phyloP scores from a whole-genome alignment of 177 flowering plant species.

The Vitis hybrid region DNA sequence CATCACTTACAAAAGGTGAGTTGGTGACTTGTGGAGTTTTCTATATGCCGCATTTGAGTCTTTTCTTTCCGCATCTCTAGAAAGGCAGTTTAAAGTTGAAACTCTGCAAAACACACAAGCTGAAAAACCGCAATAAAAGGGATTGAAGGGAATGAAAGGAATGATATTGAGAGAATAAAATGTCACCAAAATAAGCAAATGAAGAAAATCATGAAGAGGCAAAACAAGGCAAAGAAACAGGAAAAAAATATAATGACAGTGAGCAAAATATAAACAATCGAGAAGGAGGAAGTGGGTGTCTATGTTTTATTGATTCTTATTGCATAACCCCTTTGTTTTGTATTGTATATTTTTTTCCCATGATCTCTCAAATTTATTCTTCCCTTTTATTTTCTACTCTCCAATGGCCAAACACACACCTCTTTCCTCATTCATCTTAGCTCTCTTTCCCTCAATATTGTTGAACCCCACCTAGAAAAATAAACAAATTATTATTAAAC shows the following conservation, averaged over 20 bases:
- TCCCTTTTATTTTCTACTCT: conserved; percentile 8
- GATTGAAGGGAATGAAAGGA: neutral
- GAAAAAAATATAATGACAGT: neutral
- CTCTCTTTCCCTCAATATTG: neutral
- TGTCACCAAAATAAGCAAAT: conserved; percentile 15
- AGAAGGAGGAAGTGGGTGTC: too few relatives aligned
- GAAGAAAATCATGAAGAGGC: neutral
- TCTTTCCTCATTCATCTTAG: conserved; percentile 17
- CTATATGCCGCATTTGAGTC: conserved; percentile 54
- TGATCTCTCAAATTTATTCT: neutral
- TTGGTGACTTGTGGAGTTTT: conserved; percentile 60
- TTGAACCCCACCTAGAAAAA: conserved; percentile 9
- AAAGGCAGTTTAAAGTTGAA: neutral
- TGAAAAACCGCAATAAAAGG: neutral
- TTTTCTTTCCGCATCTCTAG: conserved; percentile 48
- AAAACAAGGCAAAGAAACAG: neutral
- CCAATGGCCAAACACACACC: neutral
- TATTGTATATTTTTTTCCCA: too few relatives aligned
- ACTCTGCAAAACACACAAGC: neutral
- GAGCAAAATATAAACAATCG: too few relatives aligned
- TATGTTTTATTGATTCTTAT: conserved; percentile 16
- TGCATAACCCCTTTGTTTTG: too few relatives aligned
- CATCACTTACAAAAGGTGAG: conserved; percentile 57
- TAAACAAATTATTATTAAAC: neutral
- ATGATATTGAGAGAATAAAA: neutral